Percentiles rank a stretch among this genome's conserved stretches.
phyloP scores from a whole-genome alignment of 2,329 filamentous ascomycete genomes.

The Rachicladosporium sp. region DNA sequence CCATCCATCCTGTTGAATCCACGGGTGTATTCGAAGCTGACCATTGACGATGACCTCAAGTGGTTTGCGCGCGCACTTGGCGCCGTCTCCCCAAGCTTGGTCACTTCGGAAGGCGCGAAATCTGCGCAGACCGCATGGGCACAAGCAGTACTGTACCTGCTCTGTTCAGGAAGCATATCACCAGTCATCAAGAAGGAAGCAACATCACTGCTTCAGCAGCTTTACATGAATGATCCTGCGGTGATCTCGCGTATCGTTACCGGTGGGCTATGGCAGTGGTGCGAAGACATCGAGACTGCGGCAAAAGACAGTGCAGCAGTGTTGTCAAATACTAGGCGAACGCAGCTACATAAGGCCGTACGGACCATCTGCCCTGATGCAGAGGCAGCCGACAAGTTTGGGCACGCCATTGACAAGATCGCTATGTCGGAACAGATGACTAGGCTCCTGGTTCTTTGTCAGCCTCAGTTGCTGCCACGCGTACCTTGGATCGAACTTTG shows the following conservation, averaged over 20 bases:
- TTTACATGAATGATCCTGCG: slow-evolving; percentile 50
- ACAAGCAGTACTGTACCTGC: slow-evolving; percentile 69
- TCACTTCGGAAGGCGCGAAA: slow-evolving; percentile 29
- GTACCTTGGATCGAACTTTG: slow-evolving; percentile 84
- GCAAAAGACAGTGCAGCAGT: slow-evolving; percentile 67
- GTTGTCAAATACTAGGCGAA: slow-evolving; percentile 50
- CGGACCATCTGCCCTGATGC: slow-evolving; percentile 51
- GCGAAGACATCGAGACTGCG: slow-evolving; percentile 51
- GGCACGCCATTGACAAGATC: slow-evolving; percentile 33
- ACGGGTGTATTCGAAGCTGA: slow-evolving; percentile 71
- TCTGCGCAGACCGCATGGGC: slow-evolving; percentile 48
- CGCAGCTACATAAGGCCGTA: slow-evolving; percentile 49
- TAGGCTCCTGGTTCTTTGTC: slow-evolving; percentile 63
- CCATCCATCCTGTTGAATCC: slow-evolving; percentile 77
- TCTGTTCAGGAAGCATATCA: slow-evolving; percentile 51
- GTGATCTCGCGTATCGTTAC: slow-evolving; percentile 53
- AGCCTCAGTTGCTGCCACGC: slow-evolving; percentile 62
- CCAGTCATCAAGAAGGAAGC: slow-evolving; percentile 53
- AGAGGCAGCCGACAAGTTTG: slow-evolving; percentile 37
- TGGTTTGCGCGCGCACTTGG: slow-evolving; percentile 66
- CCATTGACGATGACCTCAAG: slow-evolving; percentile 58
- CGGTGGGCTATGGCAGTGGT: slow-evolving; percentile 68
- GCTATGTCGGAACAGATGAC: slow-evolving; percentile 59
- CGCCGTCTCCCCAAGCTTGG: slow-evolving; percentile 45
- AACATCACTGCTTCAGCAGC: slow-evolving; percentile 45